A percentile compares a stretch with the other conserved stretches of the same genome.
Conservation (phyloP, 345 rosid species). For the Brassica carinata region DNA sequence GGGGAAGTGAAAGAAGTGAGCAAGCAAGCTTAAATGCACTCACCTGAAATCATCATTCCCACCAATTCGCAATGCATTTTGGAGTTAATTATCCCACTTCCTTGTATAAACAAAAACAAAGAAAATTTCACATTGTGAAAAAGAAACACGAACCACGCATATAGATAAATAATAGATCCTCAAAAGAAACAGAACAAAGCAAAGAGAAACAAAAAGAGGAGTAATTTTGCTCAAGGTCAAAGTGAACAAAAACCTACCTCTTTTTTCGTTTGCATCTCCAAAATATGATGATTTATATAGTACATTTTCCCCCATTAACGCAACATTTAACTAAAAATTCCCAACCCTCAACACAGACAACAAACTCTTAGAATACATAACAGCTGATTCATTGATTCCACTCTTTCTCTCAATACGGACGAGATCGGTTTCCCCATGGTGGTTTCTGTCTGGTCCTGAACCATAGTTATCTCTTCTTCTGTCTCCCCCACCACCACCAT, state of each 20-base stretch:
- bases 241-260: conserved; percentile 45
- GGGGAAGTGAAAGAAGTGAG: conserved; percentile 13
- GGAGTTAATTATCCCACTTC: conserved; percentile 31
- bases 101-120: conserved; percentile 31
- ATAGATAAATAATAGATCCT: conserved; percentile 2
- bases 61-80: conserved; percentile 39
- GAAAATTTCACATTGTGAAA: conserved; percentile 14
- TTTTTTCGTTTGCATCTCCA: conserved; percentile 1
- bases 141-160: neutral
- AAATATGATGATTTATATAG: conserved; percentile 34
- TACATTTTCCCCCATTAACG: conserved; percentile 20
- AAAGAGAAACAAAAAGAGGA: neutral
- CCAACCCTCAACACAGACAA: conserved; percentile 22
- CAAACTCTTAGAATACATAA: conserved; percentile 37
- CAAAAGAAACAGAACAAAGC: conserved; percentile 22
- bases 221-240: conserved; percentile 24
- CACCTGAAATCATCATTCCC: conserved; percentile 42
- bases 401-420: conserved; percentile 69
- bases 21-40: conserved; percentile 19
- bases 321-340: conserved; percentile 35
- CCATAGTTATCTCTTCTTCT: conserved; percentile 79
- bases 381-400: conserved; percentile 20
- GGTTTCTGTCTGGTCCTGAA: conserved; percentile 87
- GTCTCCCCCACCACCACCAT: conserved; percentile 79
- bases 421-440: conserved; percentile 90